Conservation (phyloP, 2,329 filamentous ascomycete genomes). For the Penicillium occitanis region DNA sequence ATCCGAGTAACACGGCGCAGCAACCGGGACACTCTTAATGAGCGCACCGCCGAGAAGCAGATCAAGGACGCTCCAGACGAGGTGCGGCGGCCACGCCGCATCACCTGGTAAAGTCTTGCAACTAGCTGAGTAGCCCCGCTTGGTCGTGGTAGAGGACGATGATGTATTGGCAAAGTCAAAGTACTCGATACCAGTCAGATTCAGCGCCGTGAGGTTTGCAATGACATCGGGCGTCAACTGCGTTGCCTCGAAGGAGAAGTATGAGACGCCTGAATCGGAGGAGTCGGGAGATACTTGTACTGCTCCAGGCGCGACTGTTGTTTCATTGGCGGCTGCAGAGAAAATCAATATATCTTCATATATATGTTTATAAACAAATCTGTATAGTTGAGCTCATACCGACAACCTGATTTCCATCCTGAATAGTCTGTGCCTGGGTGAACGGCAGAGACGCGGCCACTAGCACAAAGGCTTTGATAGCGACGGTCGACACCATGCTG, state of each 20-base stretch:
- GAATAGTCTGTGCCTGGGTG: slow-evolving; percentile 1
- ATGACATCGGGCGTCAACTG: slow-evolving; percentile 40
- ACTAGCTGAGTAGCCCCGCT: slow-evolving; percentile 43
- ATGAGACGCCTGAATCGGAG: background rate
- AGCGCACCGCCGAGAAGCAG: slow-evolving; percentile 37
- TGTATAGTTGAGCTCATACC: background rate
- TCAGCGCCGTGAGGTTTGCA: slow-evolving; percentile 32
- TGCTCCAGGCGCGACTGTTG: slow-evolving; percentile 6
- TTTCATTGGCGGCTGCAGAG: background rate
- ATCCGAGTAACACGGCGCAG: slow-evolving; percentile 36
- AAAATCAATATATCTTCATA: background rate
- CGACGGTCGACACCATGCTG: background rate
- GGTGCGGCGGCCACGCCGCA: slow-evolving; percentile 23
- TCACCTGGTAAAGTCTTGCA: slow-evolving; percentile 30
- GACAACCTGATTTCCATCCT: slow-evolving; percentile 5
- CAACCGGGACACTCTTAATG: slow-evolving; percentile 36
- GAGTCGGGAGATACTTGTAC: background rate
- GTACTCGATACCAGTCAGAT: slow-evolving; percentile 33
- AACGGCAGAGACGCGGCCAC: slow-evolving; percentile 5
- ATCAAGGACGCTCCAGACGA: slow-evolving; percentile 35
- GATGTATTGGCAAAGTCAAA: slow-evolving; percentile 35
- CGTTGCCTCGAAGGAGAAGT: slow-evolving; percentile 28
- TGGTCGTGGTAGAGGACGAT: slow-evolving; percentile 18
- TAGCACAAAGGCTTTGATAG: background rate
- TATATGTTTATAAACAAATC: background rate